These are phyloP conservation scores for Jaapia argillacea DNA, from an alignment of 768 basidiomycete genomes.

Conservation along the genomic window DNA sequence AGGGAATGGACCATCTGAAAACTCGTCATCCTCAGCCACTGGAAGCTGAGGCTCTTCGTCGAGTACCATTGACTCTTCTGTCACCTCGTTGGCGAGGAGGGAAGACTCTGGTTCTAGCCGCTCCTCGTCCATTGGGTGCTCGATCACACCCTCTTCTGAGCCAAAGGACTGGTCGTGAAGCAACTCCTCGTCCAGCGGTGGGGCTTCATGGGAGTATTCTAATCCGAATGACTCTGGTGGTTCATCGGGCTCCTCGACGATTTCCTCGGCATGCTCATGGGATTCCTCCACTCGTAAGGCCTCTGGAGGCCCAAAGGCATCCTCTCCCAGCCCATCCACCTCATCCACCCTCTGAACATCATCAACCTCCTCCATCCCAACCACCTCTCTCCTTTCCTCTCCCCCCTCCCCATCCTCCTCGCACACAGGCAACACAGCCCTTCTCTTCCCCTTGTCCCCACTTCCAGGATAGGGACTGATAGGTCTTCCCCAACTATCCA, in stretches of 20 bases:
- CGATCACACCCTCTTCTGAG: no score
- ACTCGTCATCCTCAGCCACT: slow-evolving; percentile 17
- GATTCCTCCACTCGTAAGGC: not conserved
- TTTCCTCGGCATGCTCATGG: slow-evolving; percentile 5
- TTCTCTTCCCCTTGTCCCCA: not conserved
- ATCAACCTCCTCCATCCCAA: slow-evolving; percentile 1
- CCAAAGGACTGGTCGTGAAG: no score
- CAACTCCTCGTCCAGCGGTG: no score
- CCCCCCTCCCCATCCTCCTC: not conserved
- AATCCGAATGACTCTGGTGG: no score
- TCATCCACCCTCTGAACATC: slow-evolving; percentile 1
- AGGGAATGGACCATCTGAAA: not conserved
- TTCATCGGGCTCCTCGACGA: slow-evolving; percentile 4
- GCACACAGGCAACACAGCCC: not conserved
- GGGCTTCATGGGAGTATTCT: no score
- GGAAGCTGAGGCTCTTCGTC: slow-evolving; percentile 13
- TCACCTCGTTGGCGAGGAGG: no score
- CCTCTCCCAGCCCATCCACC: not conserved
- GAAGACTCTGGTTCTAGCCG: no score
- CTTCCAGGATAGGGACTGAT: slow-evolving; percentile 51
- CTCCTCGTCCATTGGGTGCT: no score
- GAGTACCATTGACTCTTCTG: not conserved
- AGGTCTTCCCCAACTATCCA: slow-evolving; percentile 58
- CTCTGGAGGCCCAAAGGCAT: no score
- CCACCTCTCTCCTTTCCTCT: slow-evolving; percentile 1